A percentile compares a stretch with the other conserved stretches of the same genome.
These are phyloP conservation scores for Penicillium sp. DNA, from an alignment of 2,329 filamentous ascomycete species.

Conservation along the genomic window DNA sequence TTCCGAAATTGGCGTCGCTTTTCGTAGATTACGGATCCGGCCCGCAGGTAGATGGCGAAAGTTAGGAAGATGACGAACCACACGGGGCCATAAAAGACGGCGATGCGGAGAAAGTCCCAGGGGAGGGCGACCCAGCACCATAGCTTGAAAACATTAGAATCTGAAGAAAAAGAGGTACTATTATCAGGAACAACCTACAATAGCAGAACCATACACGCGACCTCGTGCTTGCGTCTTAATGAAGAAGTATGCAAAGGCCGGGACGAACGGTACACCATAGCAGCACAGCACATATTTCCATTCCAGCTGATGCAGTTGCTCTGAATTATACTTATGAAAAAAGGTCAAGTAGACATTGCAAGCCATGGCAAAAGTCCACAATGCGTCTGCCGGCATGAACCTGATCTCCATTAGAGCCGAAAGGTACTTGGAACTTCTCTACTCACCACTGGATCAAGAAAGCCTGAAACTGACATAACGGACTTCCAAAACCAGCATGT, in stretches of 20 bases:
- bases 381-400: conserved; percentile 74
- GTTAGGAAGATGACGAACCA: conserved; percentile 44
- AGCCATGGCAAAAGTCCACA: conserved; percentile 80
- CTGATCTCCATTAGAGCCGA: conserved; percentile 40
- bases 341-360: conserved; percentile 81
- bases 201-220: conserved; percentile 70
- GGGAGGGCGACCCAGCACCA: conserved; percentile 75
- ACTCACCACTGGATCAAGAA: conserved; percentile 80
- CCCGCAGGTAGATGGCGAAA: conserved; percentile 41
- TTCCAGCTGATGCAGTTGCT: conserved; percentile 65
- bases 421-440: background rate
- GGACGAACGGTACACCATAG: conserved; percentile 71
- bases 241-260: conserved; percentile 67
- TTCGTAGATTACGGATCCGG: conserved; percentile 42
- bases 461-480: conserved; percentile 72
- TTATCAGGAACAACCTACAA: conserved; percentile 38
- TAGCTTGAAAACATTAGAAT: conserved; percentile 45
- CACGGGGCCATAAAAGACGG: conserved; percentile 63
- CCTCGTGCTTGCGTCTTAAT: conserved; percentile 54
- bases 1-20: conserved; percentile 62
- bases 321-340: conserved; percentile 68
- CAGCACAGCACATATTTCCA: conserved; percentile 67
- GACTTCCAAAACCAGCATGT: conserved; percentile 45
- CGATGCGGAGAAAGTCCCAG: conserved; percentile 71
- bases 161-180: background rate